Percentiles rank a stretch among this genome's conserved stretches.
These are phyloP conservation scores for Trypanosoma congolense DNA, from an alignment of 208 protist species.

Conservation along the genomic window DNA sequence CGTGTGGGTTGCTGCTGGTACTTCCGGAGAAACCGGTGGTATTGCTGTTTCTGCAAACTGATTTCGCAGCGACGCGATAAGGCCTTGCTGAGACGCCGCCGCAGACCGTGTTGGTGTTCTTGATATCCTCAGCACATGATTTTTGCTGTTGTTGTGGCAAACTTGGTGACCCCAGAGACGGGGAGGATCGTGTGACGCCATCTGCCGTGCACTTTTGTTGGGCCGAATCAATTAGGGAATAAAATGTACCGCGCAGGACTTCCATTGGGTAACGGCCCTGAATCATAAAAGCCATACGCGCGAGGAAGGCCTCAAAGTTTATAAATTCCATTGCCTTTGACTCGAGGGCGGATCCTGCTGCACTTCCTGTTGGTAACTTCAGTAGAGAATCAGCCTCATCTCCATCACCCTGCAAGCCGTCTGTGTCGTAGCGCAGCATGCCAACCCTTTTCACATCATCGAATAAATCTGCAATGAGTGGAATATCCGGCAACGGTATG, in stretches of 20 bases:
- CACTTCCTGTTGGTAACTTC: background rate
- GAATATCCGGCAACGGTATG: constrained; percentile 45
- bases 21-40: background rate
- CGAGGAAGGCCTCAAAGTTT: constrained; percentile 65
- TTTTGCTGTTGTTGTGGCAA: constrained; percentile 9
- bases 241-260: constrained; percentile 57
- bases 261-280: constrained; percentile 66
- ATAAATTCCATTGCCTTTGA: constrained; percentile 26
- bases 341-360: constrained; percentile 2
- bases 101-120: background rate
- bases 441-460: constrained; percentile 40
- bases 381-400: background rate
- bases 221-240: constrained; percentile 33
- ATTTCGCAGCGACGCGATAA: constrained; percentile 1
- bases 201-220: constrained; percentile 12
- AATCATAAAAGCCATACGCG: constrained; percentile 68
- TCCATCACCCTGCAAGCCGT: background rate
- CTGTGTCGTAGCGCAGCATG: constrained; percentile 6
- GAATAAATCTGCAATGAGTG: constrained; percentile 59
- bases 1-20: background rate
- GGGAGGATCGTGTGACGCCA: constrained; percentile 7
- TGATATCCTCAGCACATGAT: background rate
- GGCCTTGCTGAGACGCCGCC: background rate
- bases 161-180: constrained; percentile 2
- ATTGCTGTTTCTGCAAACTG: constrained; percentile 8